A percentile compares a stretch with the other conserved stretches of the same genome.
These are phyloP conservation scores for Thinopyrum elongatum DNA, from an alignment of 176 grass and related monocot species.

Conservation along the genomic window DNA sequence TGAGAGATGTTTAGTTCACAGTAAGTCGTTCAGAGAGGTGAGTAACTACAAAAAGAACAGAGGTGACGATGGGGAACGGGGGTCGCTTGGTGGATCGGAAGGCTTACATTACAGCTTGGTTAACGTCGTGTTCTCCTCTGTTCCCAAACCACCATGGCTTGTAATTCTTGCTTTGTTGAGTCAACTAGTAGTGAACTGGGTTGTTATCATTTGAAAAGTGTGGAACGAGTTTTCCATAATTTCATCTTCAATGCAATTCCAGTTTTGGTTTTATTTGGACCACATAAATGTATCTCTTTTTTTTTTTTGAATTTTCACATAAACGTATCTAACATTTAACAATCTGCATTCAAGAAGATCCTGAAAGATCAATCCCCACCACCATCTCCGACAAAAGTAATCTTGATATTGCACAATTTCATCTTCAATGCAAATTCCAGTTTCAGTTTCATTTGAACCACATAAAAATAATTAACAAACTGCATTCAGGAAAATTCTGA, in stretches of 20 bases:
- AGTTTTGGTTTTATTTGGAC: neutral
- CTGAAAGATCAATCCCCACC: neutral
- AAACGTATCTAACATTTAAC: neutral
- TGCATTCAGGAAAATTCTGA: neutral
- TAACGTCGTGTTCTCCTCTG: no score
- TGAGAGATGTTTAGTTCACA: no score
- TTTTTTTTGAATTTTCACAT: no score
- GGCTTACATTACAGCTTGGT: no score
- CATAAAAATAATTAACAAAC: neutral
- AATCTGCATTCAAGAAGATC: neutral
- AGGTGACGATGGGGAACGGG: no score
- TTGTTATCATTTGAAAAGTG: no score
- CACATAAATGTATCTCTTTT: neutral
- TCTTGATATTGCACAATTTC: neutral
- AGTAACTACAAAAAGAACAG: no score
- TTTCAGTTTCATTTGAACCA: constrained; percentile 8
- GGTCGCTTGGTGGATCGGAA: no score
- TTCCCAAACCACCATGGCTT: no score
- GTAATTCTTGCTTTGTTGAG: no score
- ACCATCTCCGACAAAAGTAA: neutral
- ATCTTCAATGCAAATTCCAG: neutral
- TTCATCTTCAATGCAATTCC: neutral
- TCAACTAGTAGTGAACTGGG: no score
- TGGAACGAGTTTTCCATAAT: neutral
- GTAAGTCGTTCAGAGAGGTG: no score